phyloP scores from a whole-genome alignment of 73 alveolate genomes.

The Tetrahymena malaccensis region DNA sequence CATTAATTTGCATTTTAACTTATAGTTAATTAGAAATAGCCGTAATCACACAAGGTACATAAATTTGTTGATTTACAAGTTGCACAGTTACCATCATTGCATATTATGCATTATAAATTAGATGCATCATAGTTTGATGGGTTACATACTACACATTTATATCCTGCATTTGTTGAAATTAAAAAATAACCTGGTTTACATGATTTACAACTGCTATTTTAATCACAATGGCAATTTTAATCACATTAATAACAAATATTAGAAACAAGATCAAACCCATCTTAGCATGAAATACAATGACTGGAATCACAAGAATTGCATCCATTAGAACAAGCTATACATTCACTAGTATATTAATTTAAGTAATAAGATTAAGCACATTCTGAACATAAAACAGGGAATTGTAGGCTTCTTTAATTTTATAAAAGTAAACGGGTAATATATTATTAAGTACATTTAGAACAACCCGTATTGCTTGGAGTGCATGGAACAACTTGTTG shows the following conservation, averaged over 20 bases:
- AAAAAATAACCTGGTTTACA: background rate
- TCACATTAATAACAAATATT: background rate
- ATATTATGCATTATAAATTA: background rate
- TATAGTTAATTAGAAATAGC: background rate
- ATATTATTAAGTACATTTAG: background rate
- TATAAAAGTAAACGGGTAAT: background rate
- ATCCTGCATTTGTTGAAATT: no score
- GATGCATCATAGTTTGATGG: background rate
- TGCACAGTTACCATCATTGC: background rate
- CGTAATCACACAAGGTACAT: background rate
- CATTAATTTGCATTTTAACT: background rate
- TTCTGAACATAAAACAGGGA: background rate
- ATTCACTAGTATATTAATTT: no score
- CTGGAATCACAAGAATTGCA: background rate
- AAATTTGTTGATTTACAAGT: background rate
- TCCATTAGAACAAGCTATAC: background rate
- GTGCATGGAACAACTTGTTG: background rate
- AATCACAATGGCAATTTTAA: background rate
- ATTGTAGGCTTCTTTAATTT: background rate
- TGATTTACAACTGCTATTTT: background rate
- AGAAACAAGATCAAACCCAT: background rate
- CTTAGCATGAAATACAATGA: background rate
- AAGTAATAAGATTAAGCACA: background rate
- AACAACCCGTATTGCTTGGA: background rate
- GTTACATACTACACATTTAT: background rate